phyloP scores from a whole-genome alignment of 805 yeast species.

The Saturnispora diversa region DNA sequence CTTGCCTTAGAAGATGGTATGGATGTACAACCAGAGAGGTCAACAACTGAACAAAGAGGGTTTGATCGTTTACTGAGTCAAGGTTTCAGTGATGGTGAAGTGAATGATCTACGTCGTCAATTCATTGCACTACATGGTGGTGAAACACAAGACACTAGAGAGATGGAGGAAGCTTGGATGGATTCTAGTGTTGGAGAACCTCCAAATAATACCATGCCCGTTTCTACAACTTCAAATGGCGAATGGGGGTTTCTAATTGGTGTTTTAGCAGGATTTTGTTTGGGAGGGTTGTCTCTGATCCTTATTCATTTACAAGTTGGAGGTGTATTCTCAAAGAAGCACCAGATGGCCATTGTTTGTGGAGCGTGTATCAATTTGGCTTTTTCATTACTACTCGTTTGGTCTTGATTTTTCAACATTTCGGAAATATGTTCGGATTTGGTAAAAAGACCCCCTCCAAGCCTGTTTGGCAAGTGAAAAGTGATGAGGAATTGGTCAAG shows the following conservation, averaged over 20 bases:
- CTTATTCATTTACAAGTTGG: slow-evolving; percentile 48
- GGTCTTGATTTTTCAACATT: background rate
- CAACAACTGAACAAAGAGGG: slow-evolving; percentile 63
- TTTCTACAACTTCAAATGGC: slow-evolving; percentile 26
- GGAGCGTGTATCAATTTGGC: slow-evolving; percentile 65
- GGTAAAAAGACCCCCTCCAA: slow-evolving; percentile 19
- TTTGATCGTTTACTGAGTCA: slow-evolving; percentile 77
- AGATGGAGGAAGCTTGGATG: slow-evolving; percentile 82
- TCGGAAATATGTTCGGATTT: slow-evolving; percentile 23
- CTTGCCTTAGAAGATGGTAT: slow-evolving; percentile 50
- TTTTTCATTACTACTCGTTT: slow-evolving; percentile 39
- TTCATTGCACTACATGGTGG: slow-evolving; percentile 62
- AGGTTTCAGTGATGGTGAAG: slow-evolving; percentile 76
- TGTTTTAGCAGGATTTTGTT: slow-evolving; percentile 60
- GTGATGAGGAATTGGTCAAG: slow-evolving; percentile 18
- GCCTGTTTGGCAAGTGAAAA: slow-evolving; percentile 25
- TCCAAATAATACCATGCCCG: background rate
- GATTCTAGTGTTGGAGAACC: slow-evolving; percentile 31
- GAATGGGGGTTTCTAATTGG: slow-evolving; percentile 68
- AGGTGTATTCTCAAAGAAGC: slow-evolving; percentile 49
- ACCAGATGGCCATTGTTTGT: slow-evolving; percentile 61
- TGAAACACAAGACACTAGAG: slow-evolving; percentile 42
- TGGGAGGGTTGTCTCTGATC: slow-evolving; percentile 67
- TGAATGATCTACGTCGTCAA: slow-evolving; percentile 62
- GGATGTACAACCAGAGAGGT: slow-evolving; percentile 45